phyloP scores from a whole-genome alignment of 495 filamentous ascomycete species.

The Daldinia decipiens region DNA sequence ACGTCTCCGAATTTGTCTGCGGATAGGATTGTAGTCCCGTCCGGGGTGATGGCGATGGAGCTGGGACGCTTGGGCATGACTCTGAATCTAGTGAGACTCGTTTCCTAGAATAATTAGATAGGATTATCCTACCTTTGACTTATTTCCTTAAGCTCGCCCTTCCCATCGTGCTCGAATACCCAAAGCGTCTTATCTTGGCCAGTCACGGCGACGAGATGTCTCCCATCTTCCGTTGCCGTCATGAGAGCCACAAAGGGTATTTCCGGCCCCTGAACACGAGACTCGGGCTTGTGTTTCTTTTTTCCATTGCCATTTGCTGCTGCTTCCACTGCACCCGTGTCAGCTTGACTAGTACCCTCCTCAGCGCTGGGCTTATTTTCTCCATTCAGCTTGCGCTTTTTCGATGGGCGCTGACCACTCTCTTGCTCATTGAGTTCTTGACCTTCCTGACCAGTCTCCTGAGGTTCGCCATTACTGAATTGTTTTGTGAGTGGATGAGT shows the following conservation, averaged over 20 bases:
- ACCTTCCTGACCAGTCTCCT: constrained; percentile 25
- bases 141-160: constrained; percentile 70
- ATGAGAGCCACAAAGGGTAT: constrained; percentile 66
- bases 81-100: constrained; percentile 55
- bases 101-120: neutral
- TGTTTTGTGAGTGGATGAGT: constrained; percentile 49
- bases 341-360: constrained; percentile 20
- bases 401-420: constrained; percentile 40
- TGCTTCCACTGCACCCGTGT: constrained; percentile 12
- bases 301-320: constrained; percentile 18
- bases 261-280: constrained; percentile 32
- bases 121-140: constrained; percentile 72
- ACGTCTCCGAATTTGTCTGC: constrained; percentile 98
- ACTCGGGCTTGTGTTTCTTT: constrained; percentile 35
- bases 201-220: constrained; percentile 79
- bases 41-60: constrained; percentile 72
- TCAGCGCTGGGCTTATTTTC: constrained; percentile 32
- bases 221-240: constrained; percentile 65
- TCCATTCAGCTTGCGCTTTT: constrained; percentile 46
- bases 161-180: constrained; percentile 73
- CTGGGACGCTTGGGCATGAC: constrained; percentile 89
- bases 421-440: constrained; percentile 41
- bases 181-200: constrained; percentile 90
- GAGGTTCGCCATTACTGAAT: constrained; percentile 25
- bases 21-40: constrained; percentile 75